Evolutionary conservation across 495 filamentous ascomycete genomes (phyloP).

Genomic region (Aspergillus panamensis): DNA sequence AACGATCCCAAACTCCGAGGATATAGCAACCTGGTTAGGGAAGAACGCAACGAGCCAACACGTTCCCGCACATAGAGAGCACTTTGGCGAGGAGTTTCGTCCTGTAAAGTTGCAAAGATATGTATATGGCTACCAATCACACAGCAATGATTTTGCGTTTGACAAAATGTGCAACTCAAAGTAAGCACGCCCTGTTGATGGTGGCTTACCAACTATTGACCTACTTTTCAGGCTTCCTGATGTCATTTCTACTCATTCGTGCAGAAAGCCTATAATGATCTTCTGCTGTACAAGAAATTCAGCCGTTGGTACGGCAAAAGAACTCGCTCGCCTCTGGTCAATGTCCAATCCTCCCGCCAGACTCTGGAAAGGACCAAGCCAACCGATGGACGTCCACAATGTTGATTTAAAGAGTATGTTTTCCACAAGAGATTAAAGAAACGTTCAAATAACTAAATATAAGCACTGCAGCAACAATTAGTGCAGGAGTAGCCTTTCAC

Average conservation of each 20-base stretch:
- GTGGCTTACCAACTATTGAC: conserved; percentile 3
- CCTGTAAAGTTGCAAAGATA: conserved; percentile 84
- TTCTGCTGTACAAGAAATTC: conserved; percentile 88
- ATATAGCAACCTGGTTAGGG: conserved; percentile 92
- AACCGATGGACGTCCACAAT: conserved; percentile 53
- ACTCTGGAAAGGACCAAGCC: conserved; percentile 64
- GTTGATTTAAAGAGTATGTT: conserved; percentile 57
- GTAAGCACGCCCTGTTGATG: conserved; percentile 33
- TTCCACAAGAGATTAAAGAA: not conserved
- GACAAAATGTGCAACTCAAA: conserved; percentile 75
- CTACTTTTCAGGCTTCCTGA: conserved; percentile 53
- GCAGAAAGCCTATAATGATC: conserved; percentile 82
- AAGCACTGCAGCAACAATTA: conserved; percentile 47
- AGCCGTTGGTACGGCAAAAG: conserved; percentile 68
- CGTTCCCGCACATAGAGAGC: conserved; percentile 66
- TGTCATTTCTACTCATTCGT: conserved; percentile 72
- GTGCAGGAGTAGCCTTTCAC: conserved; percentile 84
- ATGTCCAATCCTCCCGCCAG: conserved; percentile 52
- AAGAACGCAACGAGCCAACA: conserved; percentile 63
- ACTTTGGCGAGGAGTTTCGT: conserved; percentile 89
- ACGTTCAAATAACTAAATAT: not conserved
- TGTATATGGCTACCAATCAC: conserved; percentile 70
- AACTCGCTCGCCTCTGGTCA: conserved; percentile 66
- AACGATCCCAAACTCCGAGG: conserved; percentile 87
- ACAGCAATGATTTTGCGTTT: conserved; percentile 79